Evolutionary conservation across 1,284 basidiomycete species (phyloP).

Genomic region (Omphalotus olearius): DNA sequence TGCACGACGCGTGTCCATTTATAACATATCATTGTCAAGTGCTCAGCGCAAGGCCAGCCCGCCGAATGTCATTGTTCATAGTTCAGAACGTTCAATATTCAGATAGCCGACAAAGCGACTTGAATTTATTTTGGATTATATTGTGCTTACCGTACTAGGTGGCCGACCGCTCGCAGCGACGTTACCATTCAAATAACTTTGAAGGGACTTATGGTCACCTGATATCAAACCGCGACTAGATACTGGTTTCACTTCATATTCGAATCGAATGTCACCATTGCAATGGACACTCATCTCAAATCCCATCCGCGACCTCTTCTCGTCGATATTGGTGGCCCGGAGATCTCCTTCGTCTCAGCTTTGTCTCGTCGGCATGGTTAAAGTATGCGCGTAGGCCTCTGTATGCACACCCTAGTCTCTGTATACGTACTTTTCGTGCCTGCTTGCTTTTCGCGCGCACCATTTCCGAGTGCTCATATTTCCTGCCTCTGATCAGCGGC

Average conservation of each 20-base stretch:
- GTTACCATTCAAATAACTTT: too few species aligned
- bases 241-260: too few species aligned
- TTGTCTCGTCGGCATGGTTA: constrained; percentile 45
- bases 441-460: constrained; percentile 40
- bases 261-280: background rate
- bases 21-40: too few species aligned
- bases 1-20: background rate
- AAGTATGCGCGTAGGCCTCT: constrained; percentile 39
- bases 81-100: too few species aligned
- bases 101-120: too few species aligned
- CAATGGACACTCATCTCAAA: background rate
- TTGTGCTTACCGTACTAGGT: too few species aligned
- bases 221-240: too few species aligned
- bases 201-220: too few species aligned
- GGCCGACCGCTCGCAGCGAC: too few species aligned
- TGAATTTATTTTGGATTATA: too few species aligned
- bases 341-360: constrained; percentile 43
- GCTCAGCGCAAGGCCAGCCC: too few species aligned
- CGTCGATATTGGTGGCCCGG: constrained; percentile 52
- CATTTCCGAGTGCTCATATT: constrained; percentile 30
- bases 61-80: too few species aligned
- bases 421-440: constrained; percentile 35
- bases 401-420: constrained; percentile 39
- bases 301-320: constrained; percentile 22
- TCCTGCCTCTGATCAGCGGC: constrained; percentile 30